These are phyloP conservation scores for Phyllosticta ampelicida DNA, from an alignment of 2,329 filamentous ascomycete species.

Conservation along the genomic window DNA sequence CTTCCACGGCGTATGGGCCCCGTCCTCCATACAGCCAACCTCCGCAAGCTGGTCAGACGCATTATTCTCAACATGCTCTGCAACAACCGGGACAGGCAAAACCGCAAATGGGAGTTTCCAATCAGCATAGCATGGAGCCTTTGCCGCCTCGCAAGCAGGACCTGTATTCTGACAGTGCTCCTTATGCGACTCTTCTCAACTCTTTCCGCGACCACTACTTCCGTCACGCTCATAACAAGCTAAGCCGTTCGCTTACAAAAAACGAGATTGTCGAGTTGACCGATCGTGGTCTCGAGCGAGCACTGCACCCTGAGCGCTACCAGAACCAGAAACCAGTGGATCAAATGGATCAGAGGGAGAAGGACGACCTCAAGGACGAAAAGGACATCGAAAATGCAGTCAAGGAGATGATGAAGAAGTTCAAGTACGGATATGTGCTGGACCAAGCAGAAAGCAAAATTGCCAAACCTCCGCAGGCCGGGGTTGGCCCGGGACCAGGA, in stretches of 20 bases:
- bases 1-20: background rate
- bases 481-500: background rate
- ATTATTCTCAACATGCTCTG: background rate
- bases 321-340: background rate
- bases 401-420: slow-evolving; percentile 10
- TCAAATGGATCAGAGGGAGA: slow-evolving; percentile 4
- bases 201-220: slow-evolving; percentile 9
- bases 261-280: slow-evolving; percentile 6
- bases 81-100: slow-evolving; percentile 2
- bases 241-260: slow-evolving; percentile 1
- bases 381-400: slow-evolving; percentile 8
- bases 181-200: slow-evolving; percentile 9
- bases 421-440: slow-evolving; percentile 5
- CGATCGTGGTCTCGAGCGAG: slow-evolving; percentile 8
- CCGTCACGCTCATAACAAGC: slow-evolving; percentile 4
- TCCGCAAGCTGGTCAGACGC: background rate
- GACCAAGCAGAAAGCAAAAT: slow-evolving; percentile 5
- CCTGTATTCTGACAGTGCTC: slow-evolving; percentile 3
- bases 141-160: slow-evolving; percentile 5
- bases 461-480: background rate
- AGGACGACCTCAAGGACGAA: slow-evolving; percentile 8
- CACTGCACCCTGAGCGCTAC: slow-evolving; percentile 6
- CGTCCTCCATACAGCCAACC: slow-evolving; percentile 2
- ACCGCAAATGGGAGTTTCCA: background rate
- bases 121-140: background rate